Evolutionary conservation across 257 asterid genomes (phyloP), one percentile per base, ranked within the genome.

Genomic region (Rehmannia glutinosa): DNA sequence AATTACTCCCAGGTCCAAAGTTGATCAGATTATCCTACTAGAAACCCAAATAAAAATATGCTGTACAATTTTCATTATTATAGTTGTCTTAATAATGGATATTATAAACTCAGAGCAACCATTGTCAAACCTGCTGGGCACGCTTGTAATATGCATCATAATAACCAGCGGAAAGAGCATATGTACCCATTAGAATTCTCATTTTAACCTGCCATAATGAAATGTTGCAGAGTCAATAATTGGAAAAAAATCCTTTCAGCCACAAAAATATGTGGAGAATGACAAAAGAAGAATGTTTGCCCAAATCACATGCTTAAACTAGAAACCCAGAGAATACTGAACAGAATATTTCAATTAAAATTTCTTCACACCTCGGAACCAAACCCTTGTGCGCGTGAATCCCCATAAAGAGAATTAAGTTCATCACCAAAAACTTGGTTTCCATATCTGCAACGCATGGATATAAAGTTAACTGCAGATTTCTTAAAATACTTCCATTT

Each of bases 161-260:
- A 74, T 94, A 94, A 70, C 99, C 99, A 81, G 97, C 96, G 15
- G 99, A 94, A 66, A 94, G 95, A 39, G 97, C 99, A 79, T 94
- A 94, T 64, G 99, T 88, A 61, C 99, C 99, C 97, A 88, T 94
- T 62, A 94, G 78, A 70, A 91, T 88, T 79, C 99, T 86, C 92
- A 89, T 84, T 76, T 94, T 94, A 21, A 94, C 99, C 99, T 94
- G 87, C 4, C 66, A 73, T 6, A 50, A 38, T 20, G 54, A 72
- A 49, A 30, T 32, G 45, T 35, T 21, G 61, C 39, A 57, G 54
- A 52, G 15, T 65, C 32, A 64, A 28, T 35, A 38, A 32, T 36
- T 54, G 66, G 78, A 56, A 43, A 30, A 2, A 17, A 17, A 55
- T 52, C 63, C 57, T 19, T n/a, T 32, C 32, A 2, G 49, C 66